phyloP scores from a whole-genome alignment of 1,139 yeast genomes.

The Candida frijolesensis region DNA sequence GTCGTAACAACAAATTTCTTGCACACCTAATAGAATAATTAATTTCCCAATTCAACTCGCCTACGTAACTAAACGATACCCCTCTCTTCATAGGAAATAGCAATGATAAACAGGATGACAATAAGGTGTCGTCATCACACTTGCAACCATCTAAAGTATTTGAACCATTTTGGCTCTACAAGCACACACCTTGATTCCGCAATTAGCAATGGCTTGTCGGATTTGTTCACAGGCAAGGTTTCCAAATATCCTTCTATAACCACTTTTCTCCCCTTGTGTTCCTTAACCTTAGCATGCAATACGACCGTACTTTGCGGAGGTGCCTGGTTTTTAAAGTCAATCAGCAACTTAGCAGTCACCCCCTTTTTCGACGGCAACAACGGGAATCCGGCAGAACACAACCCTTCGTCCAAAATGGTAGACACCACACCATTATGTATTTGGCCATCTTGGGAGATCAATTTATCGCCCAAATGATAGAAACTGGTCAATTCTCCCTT shows the following conservation, averaged over 20 bases:
- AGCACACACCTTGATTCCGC: slow-evolving; percentile 66
- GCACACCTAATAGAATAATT: too few relatives aligned
- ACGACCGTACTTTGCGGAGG: slow-evolving; percentile 69
- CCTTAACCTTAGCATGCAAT: slow-evolving; percentile 66
- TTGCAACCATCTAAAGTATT: slow-evolving; percentile 64
- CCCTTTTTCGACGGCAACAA: slow-evolving; percentile 81
- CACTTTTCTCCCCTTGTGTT: slow-evolving; percentile 78
- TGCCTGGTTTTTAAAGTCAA: slow-evolving; percentile 67
- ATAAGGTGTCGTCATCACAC: slow-evolving; percentile 9
- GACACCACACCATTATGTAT: slow-evolving; percentile 89
- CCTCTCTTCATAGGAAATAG: not conserved
- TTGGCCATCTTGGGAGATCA: slow-evolving; percentile 70
- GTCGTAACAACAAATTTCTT: too few relatives aligned
- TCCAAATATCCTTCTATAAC: slow-evolving; percentile 67
- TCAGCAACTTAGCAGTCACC: slow-evolving; percentile 80
- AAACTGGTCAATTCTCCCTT: slow-evolving; percentile 57
- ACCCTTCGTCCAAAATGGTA: slow-evolving; percentile 81
- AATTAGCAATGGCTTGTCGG: slow-evolving; percentile 33
- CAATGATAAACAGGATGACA: not conserved
- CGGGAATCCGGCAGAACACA: slow-evolving; percentile 87
- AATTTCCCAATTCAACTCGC: too few relatives aligned
- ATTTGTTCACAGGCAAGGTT: slow-evolving; percentile 37
- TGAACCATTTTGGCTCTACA: slow-evolving; percentile 83
- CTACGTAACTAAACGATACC: too few relatives aligned
- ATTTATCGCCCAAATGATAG: slow-evolving; percentile 67